Base-by-base conservation (phyloP, 257 asterid species). In the Solanum verrucosum region DNA sequence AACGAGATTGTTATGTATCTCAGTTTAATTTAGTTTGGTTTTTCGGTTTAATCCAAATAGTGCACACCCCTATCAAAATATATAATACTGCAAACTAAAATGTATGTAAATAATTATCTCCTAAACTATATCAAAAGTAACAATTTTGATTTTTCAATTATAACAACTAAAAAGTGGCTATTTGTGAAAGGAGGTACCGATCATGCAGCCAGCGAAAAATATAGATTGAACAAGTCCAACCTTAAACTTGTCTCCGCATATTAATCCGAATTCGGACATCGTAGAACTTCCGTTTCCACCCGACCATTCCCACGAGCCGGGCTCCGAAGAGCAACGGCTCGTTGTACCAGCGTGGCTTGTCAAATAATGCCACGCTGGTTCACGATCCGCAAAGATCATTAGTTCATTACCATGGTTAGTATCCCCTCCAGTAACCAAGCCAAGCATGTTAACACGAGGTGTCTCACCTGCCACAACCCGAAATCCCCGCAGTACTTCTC, bases 381-480 rank as follows among this genome's bases (percentile, higher is more conserved):
- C 96, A 0, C 93, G 95, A 88, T 96, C 99, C 83, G 97, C 95
- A 87, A 96, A 95, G 11, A 96, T 94, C 89, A 96, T 97, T 35
- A 95, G 11, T 95, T 94, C 89, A 96, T 97, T 35, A 95, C 98
- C 99, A 96, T 96, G 86, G 94, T 92, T 86, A 94, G 98, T 83
- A 95, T 90, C 0, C 98, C 98, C 91, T 95, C 97, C 0, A 96
- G 93, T 8, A 96, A 96, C 99, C 98, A 96, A 2, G 97, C 97
- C 92, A 91, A 85, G 91, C 94, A 92, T 1, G 98, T 93, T 3
- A 96, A 84, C 10, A 95, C 89, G 6, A 96, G 93, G 93, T 96
- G 98, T 63, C 90, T 88, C 31, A 92, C 20, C 85, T 95, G 99
- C 99, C 99, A 96, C 89, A 87, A 35, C 74, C 98, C 98, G 16